These are phyloP conservation scores for Xylaria sp. DNA, from an alignment of 2,329 filamentous ascomycete species.

Conservation along the genomic window DNA sequence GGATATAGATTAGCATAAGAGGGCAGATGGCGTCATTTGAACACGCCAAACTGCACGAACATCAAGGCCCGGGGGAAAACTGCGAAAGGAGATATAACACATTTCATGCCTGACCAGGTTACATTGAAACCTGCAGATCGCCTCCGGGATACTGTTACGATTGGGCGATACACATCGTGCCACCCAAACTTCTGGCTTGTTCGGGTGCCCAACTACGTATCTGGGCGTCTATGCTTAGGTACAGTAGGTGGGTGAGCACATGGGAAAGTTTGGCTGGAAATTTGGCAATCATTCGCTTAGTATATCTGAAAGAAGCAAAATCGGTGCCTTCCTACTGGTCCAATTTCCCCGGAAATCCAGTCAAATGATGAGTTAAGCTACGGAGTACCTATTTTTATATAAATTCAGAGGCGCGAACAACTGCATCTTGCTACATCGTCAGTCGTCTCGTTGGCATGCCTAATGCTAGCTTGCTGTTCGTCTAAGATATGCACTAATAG, in stretches of 20 bases:
- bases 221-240: constrained; percentile 1
- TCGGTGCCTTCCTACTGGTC: constrained; percentile 16
- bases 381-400: too few relatives aligned
- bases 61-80: constrained; percentile 6
- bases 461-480: neutral
- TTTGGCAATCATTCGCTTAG: constrained; percentile 20
- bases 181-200: constrained; percentile 18
- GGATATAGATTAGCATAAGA: constrained; percentile 1
- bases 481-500: neutral
- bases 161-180: constrained; percentile 24
- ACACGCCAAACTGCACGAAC: neutral
- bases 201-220: constrained; percentile 17
- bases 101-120: constrained; percentile 6
- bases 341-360: neutral
- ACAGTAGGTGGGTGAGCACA: too few relatives aligned
- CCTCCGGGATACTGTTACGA: constrained; percentile 20
- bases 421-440: neutral
- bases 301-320: constrained; percentile 21
- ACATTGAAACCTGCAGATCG: constrained; percentile 26
- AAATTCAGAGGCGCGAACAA: constrained; percentile 6
- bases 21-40: neutral
- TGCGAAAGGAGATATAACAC: constrained; percentile 10
- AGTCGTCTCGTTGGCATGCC: neutral
- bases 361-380: constrained; percentile 15
- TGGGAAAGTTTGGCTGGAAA: constrained; percentile 4